phyloP scores from a whole-genome alignment of 2,329 filamentous ascomycete species.

The Colletotrichum filicis region DNA sequence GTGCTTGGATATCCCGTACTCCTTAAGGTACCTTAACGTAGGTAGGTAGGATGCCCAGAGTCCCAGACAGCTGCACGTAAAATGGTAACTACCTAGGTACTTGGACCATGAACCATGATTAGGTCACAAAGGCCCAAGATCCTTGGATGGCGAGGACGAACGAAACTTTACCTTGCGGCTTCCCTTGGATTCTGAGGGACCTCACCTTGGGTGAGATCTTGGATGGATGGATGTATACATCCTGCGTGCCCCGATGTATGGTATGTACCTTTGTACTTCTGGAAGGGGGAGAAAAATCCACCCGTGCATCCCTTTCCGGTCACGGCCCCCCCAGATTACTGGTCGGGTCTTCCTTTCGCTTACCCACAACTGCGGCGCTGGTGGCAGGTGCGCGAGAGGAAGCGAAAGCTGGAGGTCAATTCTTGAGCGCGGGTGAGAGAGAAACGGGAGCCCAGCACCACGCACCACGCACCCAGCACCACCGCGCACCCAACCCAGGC shows the following conservation, averaged over 20 bases:
- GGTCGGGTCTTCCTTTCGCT: conserved; percentile 21
- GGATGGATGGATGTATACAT: background rate
- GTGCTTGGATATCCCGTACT: too few species aligned
- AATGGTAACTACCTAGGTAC: background rate
- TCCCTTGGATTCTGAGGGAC: background rate
- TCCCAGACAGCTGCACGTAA: background rate
- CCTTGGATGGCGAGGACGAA: too few species aligned
- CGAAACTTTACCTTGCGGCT: too few species aligned
- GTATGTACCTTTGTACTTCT: conserved; percentile 27
- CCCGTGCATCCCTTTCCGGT: conserved; percentile 30
- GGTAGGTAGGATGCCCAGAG: too few species aligned
- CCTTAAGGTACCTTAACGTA: too few species aligned
- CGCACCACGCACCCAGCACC: conserved; percentile 30
- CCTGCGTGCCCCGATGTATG: too few species aligned
- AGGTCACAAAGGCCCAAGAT: too few species aligned
- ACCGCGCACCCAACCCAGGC: conserved; percentile 35
- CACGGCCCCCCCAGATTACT: conserved; percentile 18
- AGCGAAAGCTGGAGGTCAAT: conserved; percentile 37
- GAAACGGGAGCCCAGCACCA: conserved; percentile 30
- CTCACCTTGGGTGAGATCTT: background rate
- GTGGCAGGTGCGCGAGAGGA: conserved; percentile 35
- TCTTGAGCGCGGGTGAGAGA: conserved; percentile 23
- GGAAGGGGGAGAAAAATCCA: conserved; percentile 25
- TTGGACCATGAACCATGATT: too few species aligned
- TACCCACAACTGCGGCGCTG: conserved; percentile 35